Base-by-base conservation (phyloP, 140 eudicot genomes). In the Cichorium intybus region DNA sequence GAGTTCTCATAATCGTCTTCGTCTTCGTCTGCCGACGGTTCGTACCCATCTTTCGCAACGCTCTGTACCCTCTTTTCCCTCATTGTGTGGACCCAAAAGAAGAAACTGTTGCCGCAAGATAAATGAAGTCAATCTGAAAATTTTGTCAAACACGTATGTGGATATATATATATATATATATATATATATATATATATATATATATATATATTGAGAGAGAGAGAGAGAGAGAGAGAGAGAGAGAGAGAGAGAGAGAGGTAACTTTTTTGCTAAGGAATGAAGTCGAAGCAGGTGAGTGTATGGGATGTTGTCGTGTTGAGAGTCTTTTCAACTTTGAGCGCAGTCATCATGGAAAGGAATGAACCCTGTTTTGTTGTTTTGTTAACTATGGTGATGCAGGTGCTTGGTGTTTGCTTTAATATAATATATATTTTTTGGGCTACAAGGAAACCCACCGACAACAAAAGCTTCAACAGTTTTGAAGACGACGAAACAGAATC, bases 21-120 rank as follows among this genome's bases (percentile, higher is more conserved):
- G 16, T 64, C 69, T 64, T 64, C 70, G 9, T 47, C 71, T 11
- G 47, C 16, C 21, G 71, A 66, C 26, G 61, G 37, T 34, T 66
- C 71, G 24, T 66, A 66, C 61, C 61, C 71, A 51, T 51, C 51
- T 14, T 66, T 22, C 29, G 16, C 18, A 59, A 12, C 18, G 20
- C 45, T 63, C 33, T 46, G 21, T 5, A 27, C 21, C 10, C 22
- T 45, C 29, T 34, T 35, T 22, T 39, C 7, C 1, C 53, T 22
- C 67, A 60, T 60, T 16, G 52, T 0, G 6, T 60, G 53, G 14
- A 43, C 18, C 0, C 15, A 20, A 14, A 15, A 43, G 49, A 43
- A 18, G 49, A 43, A 0, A 15, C 14, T 43, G n/a, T 4, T 43
- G 7, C 1, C 7, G 15, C 7, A 22, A 23, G 34, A 14, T 17